Evolutionary conservation across 495 filamentous ascomycete species (phyloP), one percentile per base, ranked within the genome.

Genomic region (Penicillium antarcticum): DNA sequence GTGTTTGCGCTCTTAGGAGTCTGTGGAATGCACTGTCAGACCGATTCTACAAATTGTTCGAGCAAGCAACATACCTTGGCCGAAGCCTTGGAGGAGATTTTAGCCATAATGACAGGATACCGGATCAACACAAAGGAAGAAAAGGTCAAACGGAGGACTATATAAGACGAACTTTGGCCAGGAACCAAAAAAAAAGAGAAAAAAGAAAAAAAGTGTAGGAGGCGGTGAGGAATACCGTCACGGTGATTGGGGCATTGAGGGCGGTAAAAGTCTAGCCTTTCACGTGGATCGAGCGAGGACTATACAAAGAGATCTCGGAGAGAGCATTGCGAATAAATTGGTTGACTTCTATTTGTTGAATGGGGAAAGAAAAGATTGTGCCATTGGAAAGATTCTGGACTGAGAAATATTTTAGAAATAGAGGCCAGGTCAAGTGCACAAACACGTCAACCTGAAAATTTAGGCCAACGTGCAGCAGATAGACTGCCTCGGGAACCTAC

Each of bases 121-220:
- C 37, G 31, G 26, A 29, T 29, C 26, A 29, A 29, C 26, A 9
- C 26, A 23, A 45, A 51, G n/a, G 13, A n/a, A 36, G 32, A 41
- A 16, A 26, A 33, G 23, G 31, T 48, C 18, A 31, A 31, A 49
- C 42, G 44, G 17, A 21, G 48, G 32, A 43, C 26, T 50, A 21
- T 52, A 46, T 52, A 31, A 35, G 50, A 52, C 52, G 14, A 33
- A 48, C 35, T 44, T 29, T 29, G 51, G 50, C 36, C 62, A 66
- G 62, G 60, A 63, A 66, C 60, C 41, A 52, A 57, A 60, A 63
- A 57, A 61, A 60, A 67, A 56, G 60, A 59, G 64, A 60, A 62
- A 55, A 64, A 63, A 60, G 62, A 56, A 56, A 58, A 53, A 59
- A 46, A 51, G 60, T 55, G 66, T 46, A 51, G 42, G 63, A 63